A percentile compares a stretch with the other conserved stretches of the same genome.
Conservation (phyloP, 2,329 filamentous ascomycete genomes). For the Helotiales sp. region DNA sequence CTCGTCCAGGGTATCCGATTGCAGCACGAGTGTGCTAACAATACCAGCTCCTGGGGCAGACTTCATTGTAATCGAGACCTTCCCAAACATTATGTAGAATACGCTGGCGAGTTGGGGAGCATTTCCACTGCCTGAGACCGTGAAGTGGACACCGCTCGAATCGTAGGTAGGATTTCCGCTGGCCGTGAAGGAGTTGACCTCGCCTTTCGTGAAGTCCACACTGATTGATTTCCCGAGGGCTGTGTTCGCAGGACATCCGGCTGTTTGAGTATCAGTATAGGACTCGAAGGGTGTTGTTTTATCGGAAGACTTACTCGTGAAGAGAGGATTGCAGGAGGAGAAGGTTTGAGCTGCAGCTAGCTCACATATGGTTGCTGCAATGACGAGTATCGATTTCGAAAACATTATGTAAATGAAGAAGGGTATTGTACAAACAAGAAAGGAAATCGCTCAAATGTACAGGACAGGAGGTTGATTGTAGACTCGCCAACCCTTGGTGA, state of each 20-base stretch:
- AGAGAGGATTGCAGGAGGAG: slow-evolving; percentile 59
- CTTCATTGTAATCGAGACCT: slow-evolving; percentile 83
- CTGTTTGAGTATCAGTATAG: slow-evolving; percentile 40
- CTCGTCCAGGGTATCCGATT: slow-evolving; percentile 92
- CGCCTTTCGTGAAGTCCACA: slow-evolving; percentile 81
- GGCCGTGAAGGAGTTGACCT: slow-evolving; percentile 78
- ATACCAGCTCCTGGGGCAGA: slow-evolving; percentile 88
- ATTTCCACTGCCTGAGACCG: slow-evolving; percentile 77
- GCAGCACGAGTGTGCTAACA: slow-evolving; percentile 87
- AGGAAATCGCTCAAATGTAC: slow-evolving; percentile 15
- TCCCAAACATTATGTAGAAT: slow-evolving; percentile 99
- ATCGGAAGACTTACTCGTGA: slow-evolving; percentile 41
- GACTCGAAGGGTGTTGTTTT: neutral
- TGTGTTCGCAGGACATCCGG: slow-evolving; percentile 74
- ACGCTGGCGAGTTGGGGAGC: slow-evolving; percentile 84
- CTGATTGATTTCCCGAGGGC: slow-evolving; percentile 83
- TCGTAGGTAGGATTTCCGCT: slow-evolving; percentile 75
- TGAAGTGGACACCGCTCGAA: slow-evolving; percentile 79
- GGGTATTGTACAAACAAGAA: slow-evolving; percentile 28
- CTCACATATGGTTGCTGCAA: slow-evolving; percentile 31
- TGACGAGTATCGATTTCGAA: slow-evolving; percentile 31
- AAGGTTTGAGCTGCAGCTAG: slow-evolving; percentile 54
- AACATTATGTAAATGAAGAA: slow-evolving; percentile 36
- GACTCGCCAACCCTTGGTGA: neutral
- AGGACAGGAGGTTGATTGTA: neutral